phyloP scores from a whole-genome alignment of 441 rosid species.

The Hura crepitans region DNA sequence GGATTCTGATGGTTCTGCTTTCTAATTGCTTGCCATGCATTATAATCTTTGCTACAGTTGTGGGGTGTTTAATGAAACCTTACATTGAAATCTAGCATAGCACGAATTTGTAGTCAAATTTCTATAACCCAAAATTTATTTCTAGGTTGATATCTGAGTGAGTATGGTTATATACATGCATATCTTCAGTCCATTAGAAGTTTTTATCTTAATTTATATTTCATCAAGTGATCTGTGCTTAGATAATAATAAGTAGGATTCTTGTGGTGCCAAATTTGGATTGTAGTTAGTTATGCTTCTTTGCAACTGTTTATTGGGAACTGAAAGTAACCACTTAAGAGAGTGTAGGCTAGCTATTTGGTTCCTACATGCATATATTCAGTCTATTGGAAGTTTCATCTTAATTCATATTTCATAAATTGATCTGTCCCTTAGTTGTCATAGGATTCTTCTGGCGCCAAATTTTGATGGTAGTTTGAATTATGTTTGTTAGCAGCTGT shows the following conservation, averaged over 20 bases:
- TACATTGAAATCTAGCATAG: not conserved
- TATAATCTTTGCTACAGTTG: not conserved
- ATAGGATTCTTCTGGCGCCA: not conserved
- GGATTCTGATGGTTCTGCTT: slow-evolving; percentile 32
- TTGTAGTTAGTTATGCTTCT: not conserved
- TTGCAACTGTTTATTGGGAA: slow-evolving; percentile 3
- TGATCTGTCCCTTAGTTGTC: not conserved
- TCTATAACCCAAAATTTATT: not conserved
- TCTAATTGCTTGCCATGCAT: slow-evolving; percentile 9
- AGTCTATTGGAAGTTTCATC: not conserved
- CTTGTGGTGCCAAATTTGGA: not conserved
- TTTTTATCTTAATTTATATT: not conserved
- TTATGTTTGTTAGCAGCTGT: slow-evolving; percentile 3
- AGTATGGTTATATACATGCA: not conserved
- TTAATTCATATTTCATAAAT: not conserved
- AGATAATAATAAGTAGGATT: not conserved
- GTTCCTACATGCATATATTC: not conserved
- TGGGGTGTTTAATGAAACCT: not conserved
- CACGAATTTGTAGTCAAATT: not conserved
- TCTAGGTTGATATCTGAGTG: not conserved
- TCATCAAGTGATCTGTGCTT: not conserved
- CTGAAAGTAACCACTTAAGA: slow-evolving; percentile 1
- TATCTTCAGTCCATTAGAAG: not conserved
- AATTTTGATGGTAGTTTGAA: not conserved
- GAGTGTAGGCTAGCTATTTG: not conserved